Evolutionary conservation across 192 early-diverging fungal species (phyloP).

Genomic region (Coemansia sp.): DNA sequence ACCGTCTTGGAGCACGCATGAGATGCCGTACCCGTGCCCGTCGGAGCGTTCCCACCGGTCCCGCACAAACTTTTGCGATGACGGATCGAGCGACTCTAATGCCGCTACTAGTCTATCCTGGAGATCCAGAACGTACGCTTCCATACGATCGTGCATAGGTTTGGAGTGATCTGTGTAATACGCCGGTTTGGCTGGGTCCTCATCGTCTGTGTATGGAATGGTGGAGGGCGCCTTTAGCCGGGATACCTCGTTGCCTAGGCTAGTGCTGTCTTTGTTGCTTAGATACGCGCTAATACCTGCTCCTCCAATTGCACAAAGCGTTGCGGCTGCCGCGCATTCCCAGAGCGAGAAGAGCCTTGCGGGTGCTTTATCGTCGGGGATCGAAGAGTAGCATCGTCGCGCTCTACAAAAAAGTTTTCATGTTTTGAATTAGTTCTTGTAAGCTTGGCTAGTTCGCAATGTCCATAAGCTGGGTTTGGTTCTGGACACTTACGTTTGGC

Average conservation of each 20-base stretch:
- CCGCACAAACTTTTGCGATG: constrained; percentile 63
- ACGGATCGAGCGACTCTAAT: constrained; percentile 64
- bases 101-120: constrained; percentile 73
- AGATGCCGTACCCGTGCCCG: constrained; percentile 86
- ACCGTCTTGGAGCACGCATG: constrained; percentile 89
- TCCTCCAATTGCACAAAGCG: not conserved
- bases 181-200: constrained; percentile 12
- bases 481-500: constrained; percentile 2
- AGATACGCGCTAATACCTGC: constrained; percentile 3
- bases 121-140: constrained; percentile 70
- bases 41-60: constrained; percentile 88
- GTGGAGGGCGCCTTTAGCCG: constrained; percentile 15
- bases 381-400: constrained; percentile 2
- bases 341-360: constrained; percentile 5
- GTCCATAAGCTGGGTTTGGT: not conserved
- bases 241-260: constrained; percentile 30
- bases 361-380: not conserved
- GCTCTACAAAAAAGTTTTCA: not conserved
- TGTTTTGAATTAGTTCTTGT: not conserved
- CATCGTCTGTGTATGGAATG: constrained; percentile 40
- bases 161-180: constrained; percentile 31
- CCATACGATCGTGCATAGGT: constrained; percentile 86
- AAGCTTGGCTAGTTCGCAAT: not conserved
- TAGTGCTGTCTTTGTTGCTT: not conserved
- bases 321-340: not conserved